phyloP scores from a whole-genome alignment of 176 grass and related monocot species.

The Triticum urartu region DNA sequence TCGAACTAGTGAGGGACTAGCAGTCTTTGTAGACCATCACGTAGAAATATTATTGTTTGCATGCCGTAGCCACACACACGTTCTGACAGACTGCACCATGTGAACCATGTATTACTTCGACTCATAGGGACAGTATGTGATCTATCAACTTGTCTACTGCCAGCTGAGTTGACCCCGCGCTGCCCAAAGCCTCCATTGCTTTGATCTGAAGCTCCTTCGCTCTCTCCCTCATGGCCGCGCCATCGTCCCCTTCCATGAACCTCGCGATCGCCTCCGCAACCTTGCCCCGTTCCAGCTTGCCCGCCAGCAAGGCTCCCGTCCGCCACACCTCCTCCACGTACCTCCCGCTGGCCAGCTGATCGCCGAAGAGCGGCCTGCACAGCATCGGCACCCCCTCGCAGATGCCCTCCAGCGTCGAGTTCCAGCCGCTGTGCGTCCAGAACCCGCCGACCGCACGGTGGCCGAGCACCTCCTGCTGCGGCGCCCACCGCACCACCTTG shows the following conservation, averaged over 20 bases:
- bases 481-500: slow-evolving; percentile 30
- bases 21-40: too few species aligned
- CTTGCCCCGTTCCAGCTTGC: background rate
- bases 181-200: background rate
- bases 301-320: slow-evolving; percentile 4
- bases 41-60: too few species aligned
- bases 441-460: slow-evolving; percentile 24
- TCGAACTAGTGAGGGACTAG: too few species aligned
- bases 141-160: slow-evolving; percentile 12
- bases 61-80: too few species aligned
- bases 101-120: too few species aligned
- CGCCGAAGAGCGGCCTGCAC: background rate
- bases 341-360: background rate
- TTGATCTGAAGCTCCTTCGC: slow-evolving; percentile 1
- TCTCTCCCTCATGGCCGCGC: background rate
- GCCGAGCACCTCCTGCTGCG: slow-evolving; percentile 26
- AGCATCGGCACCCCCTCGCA: slow-evolving; percentile 35
- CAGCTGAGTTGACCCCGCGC: background rate
- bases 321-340: slow-evolving; percentile 8
- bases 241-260: slow-evolving; percentile 14
- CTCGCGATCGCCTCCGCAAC: background rate
- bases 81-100: too few species aligned
- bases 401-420: slow-evolving; percentile 40
- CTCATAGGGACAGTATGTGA: background rate
- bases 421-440: slow-evolving; percentile 45